These are phyloP conservation scores for Draba incana DNA, from an alignment of 345 rosid species.

Conservation along the genomic window DNA sequence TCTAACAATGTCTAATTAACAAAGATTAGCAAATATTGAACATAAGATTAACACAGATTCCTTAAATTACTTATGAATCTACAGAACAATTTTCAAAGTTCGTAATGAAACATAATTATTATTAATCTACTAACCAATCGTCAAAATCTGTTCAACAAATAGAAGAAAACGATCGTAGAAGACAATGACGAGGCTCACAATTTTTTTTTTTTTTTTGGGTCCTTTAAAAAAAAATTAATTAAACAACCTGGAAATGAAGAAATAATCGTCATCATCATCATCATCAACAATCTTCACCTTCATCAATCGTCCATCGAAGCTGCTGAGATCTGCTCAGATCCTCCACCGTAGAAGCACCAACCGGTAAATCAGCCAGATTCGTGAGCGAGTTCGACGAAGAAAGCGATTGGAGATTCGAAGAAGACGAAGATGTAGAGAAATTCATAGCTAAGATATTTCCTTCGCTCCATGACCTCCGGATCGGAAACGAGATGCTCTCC, in stretches of 20 bases:
- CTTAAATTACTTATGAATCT: too few relatives aligned
- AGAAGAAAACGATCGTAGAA: background rate
- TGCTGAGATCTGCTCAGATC: slow-evolving; percentile 29
- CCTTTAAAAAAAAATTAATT: background rate
- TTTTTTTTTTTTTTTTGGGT: background rate
- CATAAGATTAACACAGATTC: too few relatives aligned
- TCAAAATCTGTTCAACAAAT: background rate
- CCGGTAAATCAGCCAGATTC: slow-evolving; percentile 28
- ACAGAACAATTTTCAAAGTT: too few relatives aligned
- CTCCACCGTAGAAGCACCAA: slow-evolving; percentile 11
- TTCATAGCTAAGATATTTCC: slow-evolving; percentile 55
- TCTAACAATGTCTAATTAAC: background rate
- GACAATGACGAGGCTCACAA: background rate
- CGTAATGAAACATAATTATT: too few relatives aligned
- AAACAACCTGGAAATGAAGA: slow-evolving; percentile 28
- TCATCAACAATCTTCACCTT: slow-evolving; percentile 27
- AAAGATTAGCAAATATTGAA: background rate
- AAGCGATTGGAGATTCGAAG: slow-evolving; percentile 48
- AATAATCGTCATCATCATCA: slow-evolving; percentile 10
- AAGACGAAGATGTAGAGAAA: slow-evolving; percentile 15
- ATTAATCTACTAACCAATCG: slow-evolving; percentile 4
- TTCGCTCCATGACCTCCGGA: slow-evolving; percentile 72
- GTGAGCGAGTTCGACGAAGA: slow-evolving; percentile 52
- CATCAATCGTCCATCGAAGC: slow-evolving; percentile 34
- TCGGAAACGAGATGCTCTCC: slow-evolving; percentile 61